Percentiles rank a stretch among this genome's conserved stretches.
phyloP scores from a whole-genome alignment of 2,329 filamentous ascomycete genomes.

The Fusarium transvaalense region DNA sequence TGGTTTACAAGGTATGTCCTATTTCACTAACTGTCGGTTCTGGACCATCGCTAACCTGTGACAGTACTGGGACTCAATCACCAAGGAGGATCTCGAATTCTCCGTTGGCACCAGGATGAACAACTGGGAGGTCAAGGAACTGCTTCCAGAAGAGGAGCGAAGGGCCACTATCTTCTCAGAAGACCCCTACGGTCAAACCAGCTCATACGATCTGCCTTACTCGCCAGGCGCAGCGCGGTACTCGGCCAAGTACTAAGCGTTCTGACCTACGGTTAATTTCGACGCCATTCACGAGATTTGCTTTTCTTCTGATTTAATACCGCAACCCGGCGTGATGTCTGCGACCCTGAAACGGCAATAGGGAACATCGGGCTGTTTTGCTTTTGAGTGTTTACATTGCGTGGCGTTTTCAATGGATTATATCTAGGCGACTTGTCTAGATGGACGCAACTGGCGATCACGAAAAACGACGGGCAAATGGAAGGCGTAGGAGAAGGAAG shows the following conservation, averaged over 20 bases:
- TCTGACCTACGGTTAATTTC: conserved; percentile 13
- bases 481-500: conserved; percentile 15
- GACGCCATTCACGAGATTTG: conserved; percentile 38
- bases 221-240: conserved; percentile 59
- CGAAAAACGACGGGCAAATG: conserved; percentile 22
- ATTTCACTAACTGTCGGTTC: neutral
- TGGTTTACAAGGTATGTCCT: conserved; percentile 90
- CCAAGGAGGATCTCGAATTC: conserved; percentile 97
- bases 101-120: conserved; percentile 95
- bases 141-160: conserved; percentile 83
- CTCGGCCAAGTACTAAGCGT: conserved; percentile 61
- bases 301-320: conserved; percentile 35
- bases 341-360: conserved; percentile 3
- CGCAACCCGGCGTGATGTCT: conserved; percentile 23
- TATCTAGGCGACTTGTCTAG: conserved; percentile 8
- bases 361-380: conserved; percentile 16
- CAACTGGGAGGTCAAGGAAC: conserved; percentile 98
- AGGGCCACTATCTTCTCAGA: conserved; percentile 79
- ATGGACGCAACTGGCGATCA: conserved; percentile 21
- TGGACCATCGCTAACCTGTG: conserved; percentile 16
- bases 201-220: conserved; percentile 65
- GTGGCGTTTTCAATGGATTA: conserved; percentile 41
- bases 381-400: conserved; percentile 41
- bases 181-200: conserved; percentile 71
- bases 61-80: conserved; percentile 99